Percentiles rank a stretch among this genome's conserved stretches.
Evolutionary conservation across 192 early-diverging fungal genomes (phyloP).

Genomic region (Mortierella antarctica): DNA sequence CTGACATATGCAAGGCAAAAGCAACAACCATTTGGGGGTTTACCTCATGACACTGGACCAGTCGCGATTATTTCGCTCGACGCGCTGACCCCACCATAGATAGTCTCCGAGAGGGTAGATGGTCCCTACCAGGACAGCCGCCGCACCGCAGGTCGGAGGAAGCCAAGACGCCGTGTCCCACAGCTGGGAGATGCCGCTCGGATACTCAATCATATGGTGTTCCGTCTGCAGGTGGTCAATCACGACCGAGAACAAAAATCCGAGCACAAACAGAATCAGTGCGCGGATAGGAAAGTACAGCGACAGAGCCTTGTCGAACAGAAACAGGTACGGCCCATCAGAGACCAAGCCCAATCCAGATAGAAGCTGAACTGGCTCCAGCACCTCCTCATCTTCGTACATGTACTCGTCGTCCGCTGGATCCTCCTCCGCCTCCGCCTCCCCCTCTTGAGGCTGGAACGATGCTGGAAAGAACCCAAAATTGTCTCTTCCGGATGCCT

Average conservation of each 20-base stretch:
- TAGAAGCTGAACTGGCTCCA: background rate
- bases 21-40: conserved; percentile 11
- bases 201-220: conserved; percentile 65
- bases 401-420: too few relatives aligned
- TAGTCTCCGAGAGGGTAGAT: conserved; percentile 63
- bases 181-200: conserved; percentile 52
- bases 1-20: background rate
- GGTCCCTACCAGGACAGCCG: conserved; percentile 67
- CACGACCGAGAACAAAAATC: conserved; percentile 69
- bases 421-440: too few relatives aligned
- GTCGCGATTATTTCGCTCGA: conserved; percentile 57
- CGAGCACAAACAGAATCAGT: conserved; percentile 67
- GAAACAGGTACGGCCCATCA: conserved; percentile 28
- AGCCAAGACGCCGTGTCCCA: conserved; percentile 72
- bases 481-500: background rate
- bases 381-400: background rate
- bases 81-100: conserved; percentile 58
- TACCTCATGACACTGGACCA: conserved; percentile 70
- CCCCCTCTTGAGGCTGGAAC: background rate
- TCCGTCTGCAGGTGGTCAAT: conserved; percentile 72
- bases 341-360: conserved; percentile 17
- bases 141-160: conserved; percentile 67
- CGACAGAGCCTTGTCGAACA: conserved; percentile 24
- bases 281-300: conserved; percentile 59
- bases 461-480: background rate